Evolutionary conservation across 192 early-diverging fungal genomes (phyloP).

Genomic region (Powellomyces hirtus): DNA sequence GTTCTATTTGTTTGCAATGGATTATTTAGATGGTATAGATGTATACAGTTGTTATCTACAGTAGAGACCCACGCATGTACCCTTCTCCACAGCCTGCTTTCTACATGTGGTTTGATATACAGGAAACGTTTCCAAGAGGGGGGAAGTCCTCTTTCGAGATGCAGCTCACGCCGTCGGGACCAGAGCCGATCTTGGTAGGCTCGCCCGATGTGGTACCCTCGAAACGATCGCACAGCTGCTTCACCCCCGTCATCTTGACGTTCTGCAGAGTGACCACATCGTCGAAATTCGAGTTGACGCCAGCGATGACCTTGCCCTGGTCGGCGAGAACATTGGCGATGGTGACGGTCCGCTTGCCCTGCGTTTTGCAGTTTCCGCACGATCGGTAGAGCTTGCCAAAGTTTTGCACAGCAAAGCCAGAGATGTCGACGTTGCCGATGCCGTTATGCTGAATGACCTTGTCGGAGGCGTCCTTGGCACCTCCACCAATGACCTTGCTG

Average conservation of each 20-base stretch:
- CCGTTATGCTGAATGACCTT: constrained; percentile 28
- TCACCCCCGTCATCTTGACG: not conserved
- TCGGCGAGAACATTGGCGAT: constrained; percentile 9
- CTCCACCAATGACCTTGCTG: constrained; percentile 1
- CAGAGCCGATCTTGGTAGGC: constrained; percentile 1
- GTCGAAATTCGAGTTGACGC: constrained; percentile 15
- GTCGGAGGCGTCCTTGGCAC: constrained; percentile 12
- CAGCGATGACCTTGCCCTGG: constrained; percentile 17
- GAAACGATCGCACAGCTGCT: not conserved
- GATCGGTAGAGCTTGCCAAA: constrained; percentile 27
- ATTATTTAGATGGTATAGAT: no score
- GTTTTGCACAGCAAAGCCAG: constrained; percentile 4
- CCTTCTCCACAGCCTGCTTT: no score
- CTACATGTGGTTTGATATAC: no score
- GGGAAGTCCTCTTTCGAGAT: no score
- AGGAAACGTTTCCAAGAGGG: no score
- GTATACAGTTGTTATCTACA: no score
- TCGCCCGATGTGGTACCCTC: not conserved
- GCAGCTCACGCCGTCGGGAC: not conserved
- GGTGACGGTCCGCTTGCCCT: not conserved
- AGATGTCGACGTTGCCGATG: not conserved
- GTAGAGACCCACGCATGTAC: no score
- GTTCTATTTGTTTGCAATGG: no score
- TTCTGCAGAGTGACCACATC: not conserved
- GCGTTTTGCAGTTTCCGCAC: constrained; percentile 13